Evolutionary conservation across 2,329 filamentous ascomycete species (phyloP), one percentile per base, ranked within the genome.

Genomic region (Ceratocystis destructans): DNA sequence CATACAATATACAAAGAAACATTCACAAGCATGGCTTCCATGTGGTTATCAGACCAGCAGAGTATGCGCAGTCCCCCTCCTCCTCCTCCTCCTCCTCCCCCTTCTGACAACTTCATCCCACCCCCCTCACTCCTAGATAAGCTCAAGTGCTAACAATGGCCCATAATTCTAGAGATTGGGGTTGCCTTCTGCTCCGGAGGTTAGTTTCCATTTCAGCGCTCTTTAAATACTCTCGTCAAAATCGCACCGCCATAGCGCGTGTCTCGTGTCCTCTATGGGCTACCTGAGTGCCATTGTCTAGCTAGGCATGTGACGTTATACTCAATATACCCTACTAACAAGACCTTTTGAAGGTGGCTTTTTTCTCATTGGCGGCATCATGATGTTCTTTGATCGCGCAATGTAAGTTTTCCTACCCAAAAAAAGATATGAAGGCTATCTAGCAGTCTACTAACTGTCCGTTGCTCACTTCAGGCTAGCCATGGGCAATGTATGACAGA

Each of bases 161-260:
- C 53, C 64, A 45, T 5, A 59, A n/a, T 64, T 66, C 71, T 73
- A 97, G 94, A 99, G 78, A 88, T 97, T 73, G 94, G 94, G 72
- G 92, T 96, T 69, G 90, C 92, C 75, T 99, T 99, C 81, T 97
- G 94, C 83, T 94, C 90, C 74, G 93, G 91, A 73, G 93, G 92
- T 96, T 87, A 71, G 89, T 71, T 22, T 31, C 7, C n/a, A 5
- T n/a, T 10, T 15, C 25, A 37, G 5, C 5, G 3, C 15, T 28
- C 15, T 37, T n/a, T 17, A 8, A 20, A 31, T n/a, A 4, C 12
- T 59, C 28, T 8, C 31, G 20, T n/a, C 28, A 37, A 31, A 31
- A 28, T 10, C 48, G 22, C 48, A 8, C n/a, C 22, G 48, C 22
- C 37, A 15, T 41, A 15, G 46, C 46, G 48, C 48, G 22, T 17